Conservation (phyloP, 768 basidiomycete genomes). For the Mrakia gelida region DNA sequence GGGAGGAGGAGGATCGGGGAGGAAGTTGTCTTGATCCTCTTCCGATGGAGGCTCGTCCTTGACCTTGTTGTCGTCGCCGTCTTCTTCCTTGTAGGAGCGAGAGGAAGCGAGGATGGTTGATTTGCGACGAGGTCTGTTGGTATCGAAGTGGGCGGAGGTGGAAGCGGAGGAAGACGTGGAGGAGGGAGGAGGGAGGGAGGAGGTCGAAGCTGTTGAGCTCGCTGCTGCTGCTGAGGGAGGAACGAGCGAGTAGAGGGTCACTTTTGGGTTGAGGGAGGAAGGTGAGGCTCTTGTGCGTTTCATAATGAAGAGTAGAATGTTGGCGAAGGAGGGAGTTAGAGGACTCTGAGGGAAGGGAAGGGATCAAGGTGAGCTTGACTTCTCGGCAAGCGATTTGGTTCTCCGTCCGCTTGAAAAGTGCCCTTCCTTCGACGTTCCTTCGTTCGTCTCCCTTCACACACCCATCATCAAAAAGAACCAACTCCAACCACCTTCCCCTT, state of each 20-base stretch:
- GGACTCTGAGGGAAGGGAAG: no score
- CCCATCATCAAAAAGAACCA: not conserved
- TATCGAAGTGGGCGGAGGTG: not conserved
- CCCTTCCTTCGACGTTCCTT: not conserved
- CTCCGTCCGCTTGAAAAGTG: not conserved
- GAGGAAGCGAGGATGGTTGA: not conserved
- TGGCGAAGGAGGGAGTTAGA: not conserved
- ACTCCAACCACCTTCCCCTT: not conserved
- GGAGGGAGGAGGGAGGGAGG: not conserved
- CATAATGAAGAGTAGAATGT: not conserved
- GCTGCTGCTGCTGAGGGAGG: not conserved
- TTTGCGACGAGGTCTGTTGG: not conserved
- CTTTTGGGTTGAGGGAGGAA: not conserved
- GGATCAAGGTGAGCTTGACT: no score
- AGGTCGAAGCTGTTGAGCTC: not conserved
- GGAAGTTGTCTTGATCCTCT: not conserved
- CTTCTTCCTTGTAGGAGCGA: not conserved
- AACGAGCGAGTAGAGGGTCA: not conserved
- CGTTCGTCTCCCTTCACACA: not conserved
- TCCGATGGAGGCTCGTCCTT: not conserved
- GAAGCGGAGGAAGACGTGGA: not conserved
- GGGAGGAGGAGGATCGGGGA: not conserved
- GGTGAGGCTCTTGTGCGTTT: not conserved
- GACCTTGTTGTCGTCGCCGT: not conserved
- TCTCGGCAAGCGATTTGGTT: no score